These are phyloP conservation scores for Manihot esculenta DNA, from an alignment of 441 rosid genomes.

Conservation along the genomic window DNA sequence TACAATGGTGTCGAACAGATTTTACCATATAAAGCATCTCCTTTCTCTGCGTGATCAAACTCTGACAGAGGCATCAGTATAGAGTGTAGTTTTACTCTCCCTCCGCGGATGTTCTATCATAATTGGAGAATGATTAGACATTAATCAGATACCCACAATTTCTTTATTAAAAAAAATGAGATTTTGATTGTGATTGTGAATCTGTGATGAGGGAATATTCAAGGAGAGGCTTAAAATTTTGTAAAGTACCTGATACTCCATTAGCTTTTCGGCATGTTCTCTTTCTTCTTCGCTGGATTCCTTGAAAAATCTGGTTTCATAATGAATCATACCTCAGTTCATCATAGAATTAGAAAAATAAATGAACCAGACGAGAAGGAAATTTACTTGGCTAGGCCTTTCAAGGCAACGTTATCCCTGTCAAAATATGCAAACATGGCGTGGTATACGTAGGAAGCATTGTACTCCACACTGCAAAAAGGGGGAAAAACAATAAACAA, in stretches of 20 bases:
- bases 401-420: slow-evolving; percentile 86
- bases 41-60: slow-evolving; percentile 85
- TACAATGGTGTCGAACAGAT: background rate
- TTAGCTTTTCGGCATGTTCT: slow-evolving; percentile 82
- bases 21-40: slow-evolving; percentile 91
- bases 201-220: too few species aligned
- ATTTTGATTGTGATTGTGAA: too few species aligned
- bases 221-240: too few species aligned
- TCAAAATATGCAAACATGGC: slow-evolving; percentile 92
- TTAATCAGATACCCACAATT: background rate
- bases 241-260: slow-evolving; percentile 79
- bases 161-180: too few species aligned
- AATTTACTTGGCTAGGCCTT: slow-evolving; percentile 78
- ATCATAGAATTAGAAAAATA: background rate
- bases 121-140: background rate
- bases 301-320: slow-evolving; percentile 68
- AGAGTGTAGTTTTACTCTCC: slow-evolving; percentile 74
- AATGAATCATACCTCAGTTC: slow-evolving; percentile 4
- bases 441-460: slow-evolving; percentile 82
- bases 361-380: background rate
- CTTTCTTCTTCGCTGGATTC: slow-evolving; percentile 96
- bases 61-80: slow-evolving; percentile 69
- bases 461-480: slow-evolving; percentile 82
- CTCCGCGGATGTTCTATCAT: slow-evolving; percentile 76
- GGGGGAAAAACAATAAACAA: slow-evolving; percentile 3